Base-by-base conservation (phyloP, 306 rosid species). In the Phaseolus lunatus region DNA sequence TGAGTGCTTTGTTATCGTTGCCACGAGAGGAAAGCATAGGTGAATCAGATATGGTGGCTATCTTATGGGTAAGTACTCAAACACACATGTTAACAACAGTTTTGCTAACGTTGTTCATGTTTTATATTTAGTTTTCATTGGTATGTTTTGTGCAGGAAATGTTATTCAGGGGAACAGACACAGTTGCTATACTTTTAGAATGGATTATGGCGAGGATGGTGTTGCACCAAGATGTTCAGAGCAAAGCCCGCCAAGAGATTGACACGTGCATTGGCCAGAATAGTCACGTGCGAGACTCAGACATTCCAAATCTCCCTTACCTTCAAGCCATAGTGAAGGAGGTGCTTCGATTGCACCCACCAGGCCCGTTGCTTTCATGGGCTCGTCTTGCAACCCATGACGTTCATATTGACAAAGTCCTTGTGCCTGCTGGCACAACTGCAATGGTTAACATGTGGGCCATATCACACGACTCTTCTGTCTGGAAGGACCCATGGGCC, bases 361-460 rank as follows among this genome's bases (percentile, higher is more conserved):
- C 97, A 0, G 95, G 93, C 20, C 95, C 97, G 8, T 50, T 92
- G 5, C 85, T 92, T 24, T 92, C 97, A 0, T 92, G 97, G 97
- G 97, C 97, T 29, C 93, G 97, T 2, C 81, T 92, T 0, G 88
- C 97, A 0, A 31, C 84, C 77, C 89, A 92, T 3, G 97, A 89
- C 3, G 95, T 88, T 56, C 87, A 88, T 11, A 79, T 92, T 18
- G 97, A 78, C 50, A 92, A 92, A 62, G 29, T 82, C 11, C 7
- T 84, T 0, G 82, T 92, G 16, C 95, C 95, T 23, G 90, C 89
- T n/a, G 97, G 97, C 76, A 92, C 97, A 0, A 89, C 95, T 0
- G 93, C 95, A 13, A 90, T 89, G 89, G 97, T 92, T 2, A 92
- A 92, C 74, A 89, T 92, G 97, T 92, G 95, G 97, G 91, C 95